These are phyloP conservation scores for Irpex sp. DNA, from an alignment of 1,284 basidiomycete genomes.

Conservation along the genomic window DNA sequence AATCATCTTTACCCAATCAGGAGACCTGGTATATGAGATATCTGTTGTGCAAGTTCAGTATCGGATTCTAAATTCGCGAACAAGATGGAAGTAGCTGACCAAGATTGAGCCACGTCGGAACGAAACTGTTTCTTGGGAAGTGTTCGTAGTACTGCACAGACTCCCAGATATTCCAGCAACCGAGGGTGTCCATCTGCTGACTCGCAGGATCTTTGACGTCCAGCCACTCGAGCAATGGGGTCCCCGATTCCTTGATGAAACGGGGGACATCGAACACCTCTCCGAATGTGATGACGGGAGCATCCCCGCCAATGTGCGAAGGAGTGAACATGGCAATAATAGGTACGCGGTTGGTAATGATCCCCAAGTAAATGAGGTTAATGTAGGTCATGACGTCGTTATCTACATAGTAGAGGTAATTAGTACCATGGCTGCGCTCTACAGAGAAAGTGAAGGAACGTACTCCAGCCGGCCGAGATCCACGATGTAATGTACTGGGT, in stretches of 20 bases:
- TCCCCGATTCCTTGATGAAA: slow-evolving; percentile 30
- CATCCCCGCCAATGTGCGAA: slow-evolving; percentile 54
- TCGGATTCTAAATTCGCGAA: not conserved
- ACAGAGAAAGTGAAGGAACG: slow-evolving; percentile 15
- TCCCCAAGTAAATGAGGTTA: slow-evolving; percentile 64
- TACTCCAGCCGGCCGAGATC: slow-evolving; percentile 71
- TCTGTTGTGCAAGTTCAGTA: slow-evolving; percentile 27
- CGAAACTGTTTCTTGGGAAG: slow-evolving; percentile 42
- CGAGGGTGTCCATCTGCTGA: slow-evolving; percentile 48
- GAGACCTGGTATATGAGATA: slow-evolving; percentile 45
- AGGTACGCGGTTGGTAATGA: slow-evolving; percentile 61
- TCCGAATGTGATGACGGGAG: slow-evolving; percentile 33
- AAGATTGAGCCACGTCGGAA: slow-evolving; percentile 44
- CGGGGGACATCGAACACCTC: slow-evolving; percentile 42
- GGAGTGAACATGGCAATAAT: slow-evolving; percentile 64
- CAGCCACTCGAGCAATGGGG: slow-evolving; percentile 38
- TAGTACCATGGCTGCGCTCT: not conserved
- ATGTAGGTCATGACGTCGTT: slow-evolving; percentile 73
- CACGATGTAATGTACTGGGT: slow-evolving; percentile 65
- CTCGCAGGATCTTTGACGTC: slow-evolving; percentile 36
- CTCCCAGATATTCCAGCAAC: slow-evolving; percentile 71
- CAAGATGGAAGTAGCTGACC: slow-evolving; percentile 32
- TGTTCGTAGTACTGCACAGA: slow-evolving; percentile 42
- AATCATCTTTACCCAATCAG: slow-evolving; percentile 38
- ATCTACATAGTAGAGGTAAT: slow-evolving; percentile 33